These are phyloP conservation scores for Coemansia sp. DNA, from an alignment of 192 early-diverging fungal genomes.

Conservation along the genomic window DNA sequence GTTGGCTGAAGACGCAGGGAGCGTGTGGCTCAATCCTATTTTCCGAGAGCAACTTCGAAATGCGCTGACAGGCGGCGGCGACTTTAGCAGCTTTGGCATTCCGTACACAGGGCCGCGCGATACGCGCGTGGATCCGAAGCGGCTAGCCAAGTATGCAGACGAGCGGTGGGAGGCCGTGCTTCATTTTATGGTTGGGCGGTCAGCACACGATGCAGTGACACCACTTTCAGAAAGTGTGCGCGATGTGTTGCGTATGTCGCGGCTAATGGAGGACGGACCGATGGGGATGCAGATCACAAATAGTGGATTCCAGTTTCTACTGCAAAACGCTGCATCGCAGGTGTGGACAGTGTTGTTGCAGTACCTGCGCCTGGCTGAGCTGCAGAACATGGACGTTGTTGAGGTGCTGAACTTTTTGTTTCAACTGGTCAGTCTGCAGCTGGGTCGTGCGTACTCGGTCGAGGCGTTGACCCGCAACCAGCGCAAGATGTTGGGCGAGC, in stretches of 20 bases:
- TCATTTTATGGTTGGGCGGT: conserved; percentile 91
- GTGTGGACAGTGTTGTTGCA: conserved; percentile 95
- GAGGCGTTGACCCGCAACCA: conserved; percentile 83
- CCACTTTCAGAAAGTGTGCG: conserved; percentile 69
- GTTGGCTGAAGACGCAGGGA: conserved; percentile 55
- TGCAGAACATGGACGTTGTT: conserved; percentile 80
- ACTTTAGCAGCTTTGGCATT: conserved; percentile 85
- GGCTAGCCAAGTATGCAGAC: conserved; percentile 77
- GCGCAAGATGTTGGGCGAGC: conserved; percentile 79
- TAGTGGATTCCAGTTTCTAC: conserved; percentile 95
- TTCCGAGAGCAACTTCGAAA: conserved; percentile 71
- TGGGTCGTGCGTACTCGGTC: conserved; percentile 86
- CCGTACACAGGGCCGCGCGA: conserved; percentile 61
- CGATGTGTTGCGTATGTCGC: conserved; percentile 70
- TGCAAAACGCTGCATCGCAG: conserved; percentile 92
- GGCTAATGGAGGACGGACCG: conserved; percentile 64
- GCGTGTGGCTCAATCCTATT: conserved; percentile 62
- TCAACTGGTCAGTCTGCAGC: conserved; percentile 85
- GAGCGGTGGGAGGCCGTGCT: conserved; percentile 89
- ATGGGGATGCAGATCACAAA: conserved; percentile 75
- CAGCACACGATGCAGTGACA: conserved; percentile 44
- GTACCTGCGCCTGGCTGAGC: conserved; percentile 82
- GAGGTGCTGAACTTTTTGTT: conserved; percentile 94
- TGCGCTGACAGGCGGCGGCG: conserved; percentile 74
- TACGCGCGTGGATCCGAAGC: conserved; percentile 63